A percentile compares a stretch with the other conserved stretches of the same genome.
These are phyloP conservation scores for Phaeophleospora eucalypticola DNA, from an alignment of 2,329 filamentous ascomycete genomes.

Conservation along the genomic window DNA sequence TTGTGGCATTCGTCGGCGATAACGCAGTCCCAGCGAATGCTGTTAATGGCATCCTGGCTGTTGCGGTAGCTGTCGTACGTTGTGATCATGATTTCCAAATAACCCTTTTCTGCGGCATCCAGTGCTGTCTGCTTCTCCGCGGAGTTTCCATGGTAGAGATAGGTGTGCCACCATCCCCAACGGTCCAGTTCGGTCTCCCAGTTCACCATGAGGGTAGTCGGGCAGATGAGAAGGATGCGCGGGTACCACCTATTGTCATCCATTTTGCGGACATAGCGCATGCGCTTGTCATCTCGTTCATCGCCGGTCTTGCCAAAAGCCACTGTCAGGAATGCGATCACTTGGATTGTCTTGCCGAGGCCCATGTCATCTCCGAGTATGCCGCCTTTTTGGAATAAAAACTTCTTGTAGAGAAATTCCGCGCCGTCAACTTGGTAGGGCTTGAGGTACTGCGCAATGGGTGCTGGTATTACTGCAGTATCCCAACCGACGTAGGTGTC, in stretches of 20 bases:
- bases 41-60: slow-evolving; percentile 73
- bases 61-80: slow-evolving; percentile 85
- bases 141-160: slow-evolving; percentile 67
- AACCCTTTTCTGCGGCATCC: slow-evolving; percentile 64
- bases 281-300: slow-evolving; percentile 75
- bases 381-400: slow-evolving; percentile 85
- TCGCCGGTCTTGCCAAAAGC: slow-evolving; percentile 94
- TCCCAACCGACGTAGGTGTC: slow-evolving; percentile 74
- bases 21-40: slow-evolving; percentile 86
- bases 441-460: slow-evolving; percentile 85
- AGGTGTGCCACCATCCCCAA: slow-evolving; percentile 95
- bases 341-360: slow-evolving; percentile 92
- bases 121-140: slow-evolving; percentile 48
- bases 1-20: slow-evolving; percentile 91
- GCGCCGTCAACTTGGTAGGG: slow-evolving; percentile 88
- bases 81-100: slow-evolving; percentile 86
- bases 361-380: slow-evolving; percentile 98
- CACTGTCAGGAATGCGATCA: slow-evolving; percentile 84
- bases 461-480: slow-evolving; percentile 75
- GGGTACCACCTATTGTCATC: slow-evolving; percentile 74
- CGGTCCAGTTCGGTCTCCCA: slow-evolving; percentile 81
- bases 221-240: slow-evolving; percentile 78
- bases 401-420: slow-evolving; percentile 78
- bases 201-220: slow-evolving; percentile 81
- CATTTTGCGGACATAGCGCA: slow-evolving; percentile 74